Evolutionary conservation across 306 rosid species (phyloP), one percentile per base, ranked within the genome.

Genomic region (Mucuna pruriens): DNA sequence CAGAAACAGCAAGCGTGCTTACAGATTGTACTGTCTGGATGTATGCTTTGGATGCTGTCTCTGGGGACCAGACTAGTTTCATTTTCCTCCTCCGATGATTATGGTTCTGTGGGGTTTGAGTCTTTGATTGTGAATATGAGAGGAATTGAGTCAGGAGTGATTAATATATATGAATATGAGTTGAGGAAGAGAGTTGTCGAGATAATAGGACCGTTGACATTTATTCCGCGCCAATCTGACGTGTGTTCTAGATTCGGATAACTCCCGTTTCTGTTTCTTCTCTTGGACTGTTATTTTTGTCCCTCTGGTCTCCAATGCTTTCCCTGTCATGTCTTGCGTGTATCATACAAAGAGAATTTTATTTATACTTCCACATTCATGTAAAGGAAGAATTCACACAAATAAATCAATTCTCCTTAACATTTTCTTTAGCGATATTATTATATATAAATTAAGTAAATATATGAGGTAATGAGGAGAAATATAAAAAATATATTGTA

Each of bases 11-110:
- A 29, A 3, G 60, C 26, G 7, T 68, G 80, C 97, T 90, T 84
- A 92, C 97, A 7, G 87, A 85, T 93, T 91, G 84, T 13, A 95
- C 97, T 9, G 99, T 95, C 34, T 95, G 89, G 81, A 95, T 89
- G 84, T 95, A 95, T 46, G 99, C 99, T 80, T 90, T 93, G 4
- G 94, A 88, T 34, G 99, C 98, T 16, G 81, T 88, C 40, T 95
- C 99, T 0, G 97, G 98, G 0, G 98, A 95, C 99, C 99, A 95
- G 2, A 87, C 85, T 7, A 93, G 92, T 85, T 95, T 93, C 99
- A 95, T 93, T 65, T 61, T 66, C 23, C 0, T 66, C 23, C 0
- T 48, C 1, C 12, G 44, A 64, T 80, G 5, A 5, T 57, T 6
- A 0, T 73, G 52, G 3, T 17, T 29, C 1, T 49, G 69, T 75